Conservation (phyloP, 768 basidiomycete genomes). For the Filobasidium floriforme region DNA sequence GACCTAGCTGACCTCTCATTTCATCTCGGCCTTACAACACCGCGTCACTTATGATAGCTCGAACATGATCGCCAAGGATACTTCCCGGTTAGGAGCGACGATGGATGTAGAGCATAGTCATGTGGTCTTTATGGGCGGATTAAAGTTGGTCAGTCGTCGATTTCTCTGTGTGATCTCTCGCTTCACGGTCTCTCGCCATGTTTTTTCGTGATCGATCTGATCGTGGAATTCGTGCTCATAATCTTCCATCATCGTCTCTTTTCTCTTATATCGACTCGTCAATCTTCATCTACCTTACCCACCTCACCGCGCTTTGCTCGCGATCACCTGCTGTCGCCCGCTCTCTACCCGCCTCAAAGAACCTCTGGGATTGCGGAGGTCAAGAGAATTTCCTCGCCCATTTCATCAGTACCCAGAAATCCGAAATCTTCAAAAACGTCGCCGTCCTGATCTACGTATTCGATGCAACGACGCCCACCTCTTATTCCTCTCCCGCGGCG, state of each 20-base stretch:
- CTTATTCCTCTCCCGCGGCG: not conserved
- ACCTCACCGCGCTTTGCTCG: too few species aligned
- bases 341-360: too few species aligned
- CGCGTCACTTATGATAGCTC: slow-evolving; percentile 53
- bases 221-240: not conserved
- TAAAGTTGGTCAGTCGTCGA: slow-evolving; percentile 56
- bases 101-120: slow-evolving; percentile 98
- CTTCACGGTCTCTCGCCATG: not conserved
- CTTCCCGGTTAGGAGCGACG: slow-evolving; percentile 84
- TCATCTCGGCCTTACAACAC: too few species aligned
- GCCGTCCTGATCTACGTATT: slow-evolving; percentile 98
- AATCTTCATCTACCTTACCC: not conserved
- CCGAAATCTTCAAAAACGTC: slow-evolving; percentile 94
- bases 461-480: slow-evolving; percentile 63
- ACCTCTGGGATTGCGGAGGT: slow-evolving; percentile 97
- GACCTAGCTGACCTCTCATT: too few species aligned
- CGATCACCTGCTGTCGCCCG: too few species aligned
- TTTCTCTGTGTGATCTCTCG: not conserved
- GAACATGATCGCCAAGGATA: slow-evolving; percentile 86
- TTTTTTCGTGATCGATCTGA: not conserved
- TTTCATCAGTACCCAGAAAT: slow-evolving; percentile 81
- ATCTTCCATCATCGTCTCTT: not conserved
- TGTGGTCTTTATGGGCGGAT: slow-evolving; percentile 90
- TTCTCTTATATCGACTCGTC: not conserved
- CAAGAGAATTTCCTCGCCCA: slow-evolving; percentile 98